These are phyloP conservation scores for Hymenoscyphus scutula DNA, from an alignment of 2,329 filamentous ascomycete species.

Conservation along the genomic window DNA sequence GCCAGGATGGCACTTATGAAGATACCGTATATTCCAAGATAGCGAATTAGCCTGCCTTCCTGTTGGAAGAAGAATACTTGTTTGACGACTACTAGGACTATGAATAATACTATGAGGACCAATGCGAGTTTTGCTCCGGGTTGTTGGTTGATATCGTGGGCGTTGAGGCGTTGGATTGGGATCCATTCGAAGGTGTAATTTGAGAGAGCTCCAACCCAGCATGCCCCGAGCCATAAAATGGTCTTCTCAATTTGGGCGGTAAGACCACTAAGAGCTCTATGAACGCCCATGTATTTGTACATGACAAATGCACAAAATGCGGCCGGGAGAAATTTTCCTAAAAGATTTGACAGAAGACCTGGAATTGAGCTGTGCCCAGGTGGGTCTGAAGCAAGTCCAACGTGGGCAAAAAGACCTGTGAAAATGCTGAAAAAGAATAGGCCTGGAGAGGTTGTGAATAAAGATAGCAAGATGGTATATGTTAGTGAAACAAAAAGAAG, in stretches of 20 bases:
- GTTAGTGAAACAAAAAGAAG: conserved; percentile 77
- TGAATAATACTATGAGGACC: conserved; percentile 69
- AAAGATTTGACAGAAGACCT: conserved; percentile 70
- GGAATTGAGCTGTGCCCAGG: conserved; percentile 67
- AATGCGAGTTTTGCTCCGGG: conserved; percentile 85
- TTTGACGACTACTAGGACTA: conserved; percentile 65
- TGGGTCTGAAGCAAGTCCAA: conserved; percentile 85
- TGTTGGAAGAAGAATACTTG: conserved; percentile 86
- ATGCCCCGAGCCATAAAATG: conserved; percentile 82
- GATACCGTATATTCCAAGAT: conserved; percentile 73
- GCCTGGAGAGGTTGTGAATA: conserved; percentile 76
- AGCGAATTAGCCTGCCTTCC: conserved; percentile 75
- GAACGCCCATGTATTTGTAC: conserved; percentile 77
- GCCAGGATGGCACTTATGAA: conserved; percentile 67
- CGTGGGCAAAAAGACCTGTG: conserved; percentile 80
- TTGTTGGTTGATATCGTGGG: conserved; percentile 83
- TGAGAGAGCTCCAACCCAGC: conserved; percentile 87
- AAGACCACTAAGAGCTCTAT: conserved; percentile 67
- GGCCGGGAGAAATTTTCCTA: conserved; percentile 82
- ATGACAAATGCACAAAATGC: conserved; percentile 85
- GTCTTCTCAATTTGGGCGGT: conserved; percentile 88
- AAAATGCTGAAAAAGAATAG: conserved; percentile 87
- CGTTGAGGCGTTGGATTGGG: conserved; percentile 86
- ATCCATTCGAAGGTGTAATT: conserved; percentile 96
- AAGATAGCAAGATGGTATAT: conserved; percentile 73